Evolutionary conservation across 495 filamentous ascomycete genomes (phyloP).

Genomic region (Neurospora sp.): DNA sequence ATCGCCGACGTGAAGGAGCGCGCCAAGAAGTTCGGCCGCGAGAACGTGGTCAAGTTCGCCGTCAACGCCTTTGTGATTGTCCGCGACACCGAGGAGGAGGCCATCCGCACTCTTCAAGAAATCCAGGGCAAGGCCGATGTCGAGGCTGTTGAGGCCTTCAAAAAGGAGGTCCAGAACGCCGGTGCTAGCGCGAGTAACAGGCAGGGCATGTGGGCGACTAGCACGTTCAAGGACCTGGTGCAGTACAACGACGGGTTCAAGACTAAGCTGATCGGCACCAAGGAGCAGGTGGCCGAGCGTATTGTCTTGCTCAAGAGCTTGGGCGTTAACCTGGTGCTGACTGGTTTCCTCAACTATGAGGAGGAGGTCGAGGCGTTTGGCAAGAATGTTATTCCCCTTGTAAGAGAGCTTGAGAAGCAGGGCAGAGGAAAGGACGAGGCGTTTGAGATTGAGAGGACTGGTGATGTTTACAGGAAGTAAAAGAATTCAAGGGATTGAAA

Average conservation of each 20-base stretch:
- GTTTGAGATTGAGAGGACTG: conserved; percentile 30
- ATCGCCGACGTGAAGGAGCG: conserved; percentile 34
- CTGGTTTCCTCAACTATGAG: conserved; percentile 38
- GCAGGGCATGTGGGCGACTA: conserved; percentile 39
- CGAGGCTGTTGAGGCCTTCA: conserved; percentile 37
- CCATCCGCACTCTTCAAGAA: conserved; percentile 32
- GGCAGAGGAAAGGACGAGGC: conserved; percentile 35
- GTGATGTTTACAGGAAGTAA: conserved; percentile 26
- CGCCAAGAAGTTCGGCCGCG: conserved; percentile 26
- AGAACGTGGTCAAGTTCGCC: conserved; percentile 32
- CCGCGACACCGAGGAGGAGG: conserved; percentile 39
- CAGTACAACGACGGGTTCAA: conserved; percentile 45
- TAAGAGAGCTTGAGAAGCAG: conserved; percentile 32
- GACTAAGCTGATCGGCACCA: conserved; percentile 40
- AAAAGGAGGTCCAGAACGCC: conserved; percentile 33
- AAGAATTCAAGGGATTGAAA: not conserved
- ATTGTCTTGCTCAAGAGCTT: conserved; percentile 37
- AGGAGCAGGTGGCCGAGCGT: conserved; percentile 37
- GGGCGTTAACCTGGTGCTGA: conserved; percentile 32
- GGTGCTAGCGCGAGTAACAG: conserved; percentile 31
- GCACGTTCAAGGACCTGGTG: conserved; percentile 37
- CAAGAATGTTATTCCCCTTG: conserved; percentile 30
- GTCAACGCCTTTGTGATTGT: conserved; percentile 40
- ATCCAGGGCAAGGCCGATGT: conserved; percentile 40
- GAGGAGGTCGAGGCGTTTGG: conserved; percentile 40